Evolutionary conservation across 2,329 filamentous ascomycete genomes (phyloP), one percentile per base, ranked within the genome.

Genomic region (Juglanconis sp.): DNA sequence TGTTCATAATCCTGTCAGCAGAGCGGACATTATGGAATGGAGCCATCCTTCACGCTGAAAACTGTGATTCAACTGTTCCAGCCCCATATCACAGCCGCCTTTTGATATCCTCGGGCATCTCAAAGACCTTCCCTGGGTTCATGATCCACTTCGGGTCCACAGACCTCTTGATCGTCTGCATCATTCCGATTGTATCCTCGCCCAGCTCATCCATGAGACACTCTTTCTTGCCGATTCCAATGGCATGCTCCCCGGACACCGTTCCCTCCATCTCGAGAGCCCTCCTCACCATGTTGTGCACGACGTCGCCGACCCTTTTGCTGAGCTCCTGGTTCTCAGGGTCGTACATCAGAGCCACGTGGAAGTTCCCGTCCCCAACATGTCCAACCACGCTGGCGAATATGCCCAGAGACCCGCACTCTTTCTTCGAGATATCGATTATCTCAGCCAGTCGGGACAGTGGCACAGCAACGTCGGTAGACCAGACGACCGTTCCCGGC

Each of bases 401-500:
- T 4, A 89, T 71, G 0, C 85, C 85, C 47, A 79, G 80, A 66
- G 78, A 75, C n/a, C 68, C 69, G 42, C 87, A 79, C 64, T 88
- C 81, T 15, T 76, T 75, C 68, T 90, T 89, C 1, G 87, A 90
- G 53, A 84, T 78, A 64, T 86, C 74, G 53, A 93, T 90, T 57
- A 92, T 88, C 65, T 89, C 85, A 1, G 89, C 85, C 63, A 94
- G 75, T 44, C 80, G 79, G 15, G 86, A 90, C 52, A 93, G 85
- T 0, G 90, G 90, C 0, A 93, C 90, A 0, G 90, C 90, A 24
- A 93, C 90, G 69, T 94, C 90, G 0, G 90, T 94, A 0, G 89
- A 91, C 89, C 89, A 92, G 32, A 92, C 83, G 65, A 88, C 83
- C 2, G 80, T 79, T 0, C 81, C 80, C 31, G 83, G 76, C 53